phyloP scores from a whole-genome alignment of 805 yeast species.

The Lipomyces yamanashiensis region DNA sequence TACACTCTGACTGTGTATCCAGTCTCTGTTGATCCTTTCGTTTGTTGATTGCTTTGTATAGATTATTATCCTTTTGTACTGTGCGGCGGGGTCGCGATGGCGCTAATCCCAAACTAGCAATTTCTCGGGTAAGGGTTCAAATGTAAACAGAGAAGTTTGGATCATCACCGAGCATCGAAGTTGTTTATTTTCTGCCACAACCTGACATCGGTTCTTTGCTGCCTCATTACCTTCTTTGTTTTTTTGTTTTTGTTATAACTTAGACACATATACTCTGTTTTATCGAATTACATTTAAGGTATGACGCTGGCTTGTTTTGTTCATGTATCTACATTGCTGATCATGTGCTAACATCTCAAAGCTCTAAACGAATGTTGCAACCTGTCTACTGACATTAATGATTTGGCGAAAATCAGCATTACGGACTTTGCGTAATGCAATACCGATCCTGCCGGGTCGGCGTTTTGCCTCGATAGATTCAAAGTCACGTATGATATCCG shows the following conservation, averaged over 20 bases:
- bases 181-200: constrained; percentile 6
- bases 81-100: constrained; percentile 2
- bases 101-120: constrained; percentile 2
- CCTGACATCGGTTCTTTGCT: too few relatives aligned
- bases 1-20: background rate
- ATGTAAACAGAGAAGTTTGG: constrained; percentile 5
- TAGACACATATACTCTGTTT: too few relatives aligned
- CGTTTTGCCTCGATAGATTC: constrained; percentile 4
- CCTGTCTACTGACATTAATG: background rate
- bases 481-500: background rate
- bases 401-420: constrained; percentile 6
- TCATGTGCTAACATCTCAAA: background rate
- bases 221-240: too few relatives aligned
- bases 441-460: constrained; percentile 4
- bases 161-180: background rate
- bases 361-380: background rate
- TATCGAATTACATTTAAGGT: too few relatives aligned
- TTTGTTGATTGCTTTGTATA: too few relatives aligned
- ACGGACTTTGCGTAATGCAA: background rate
- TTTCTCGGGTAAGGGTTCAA: background rate
- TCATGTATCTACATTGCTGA: too few relatives aligned
- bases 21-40: too few relatives aligned
- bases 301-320: background rate
- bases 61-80: too few relatives aligned
- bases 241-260: background rate